These are phyloP conservation scores for Sabuloglossum arenarium DNA, from an alignment of 495 filamentous ascomycete species.

Conservation along the genomic window DNA sequence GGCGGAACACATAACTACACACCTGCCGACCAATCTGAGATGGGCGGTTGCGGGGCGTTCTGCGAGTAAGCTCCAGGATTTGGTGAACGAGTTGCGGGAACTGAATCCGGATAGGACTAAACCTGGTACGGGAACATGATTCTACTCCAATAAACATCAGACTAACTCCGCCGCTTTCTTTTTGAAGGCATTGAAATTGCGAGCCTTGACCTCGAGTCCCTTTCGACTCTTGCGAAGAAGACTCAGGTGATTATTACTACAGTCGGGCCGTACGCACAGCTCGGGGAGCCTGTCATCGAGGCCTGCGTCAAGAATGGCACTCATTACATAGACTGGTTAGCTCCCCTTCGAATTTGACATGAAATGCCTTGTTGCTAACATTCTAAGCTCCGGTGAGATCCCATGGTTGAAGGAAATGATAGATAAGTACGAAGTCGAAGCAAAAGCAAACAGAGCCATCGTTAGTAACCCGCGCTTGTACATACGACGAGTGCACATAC, in stretches of 20 bases:
- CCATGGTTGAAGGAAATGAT: constrained; percentile 67
- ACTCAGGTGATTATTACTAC: constrained; percentile 64
- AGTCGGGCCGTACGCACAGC: constrained; percentile 61
- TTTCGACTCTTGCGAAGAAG: constrained; percentile 48
- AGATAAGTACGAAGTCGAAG: constrained; percentile 53
- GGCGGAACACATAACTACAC: constrained; percentile 53
- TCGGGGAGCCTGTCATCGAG: constrained; percentile 63
- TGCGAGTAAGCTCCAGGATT: constrained; percentile 40
- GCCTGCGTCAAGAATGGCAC: constrained; percentile 80
- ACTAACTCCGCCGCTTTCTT: constrained; percentile 1
- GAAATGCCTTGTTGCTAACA: constrained; percentile 4
- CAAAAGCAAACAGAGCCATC: constrained; percentile 55
- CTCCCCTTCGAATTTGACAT: neutral
- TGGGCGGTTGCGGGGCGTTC: constrained; percentile 87
- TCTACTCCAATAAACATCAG: constrained; percentile 7
- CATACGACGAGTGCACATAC: neutral
- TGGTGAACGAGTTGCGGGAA: constrained; percentile 41
- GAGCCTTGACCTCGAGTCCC: constrained; percentile 37
- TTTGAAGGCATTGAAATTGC: constrained; percentile 37
- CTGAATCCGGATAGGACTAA: constrained; percentile 48
- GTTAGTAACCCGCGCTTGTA: constrained; percentile 17
- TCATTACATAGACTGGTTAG: constrained; percentile 60
- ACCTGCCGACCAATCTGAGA: constrained; percentile 57
- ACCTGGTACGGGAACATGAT: constrained; percentile 31
- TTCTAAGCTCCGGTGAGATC: constrained; percentile 50